Percentiles rank a stretch among this genome's conserved stretches.
Conservation (phyloP, 768 basidiomycete species). For the Psilocybe sp. region DNA sequence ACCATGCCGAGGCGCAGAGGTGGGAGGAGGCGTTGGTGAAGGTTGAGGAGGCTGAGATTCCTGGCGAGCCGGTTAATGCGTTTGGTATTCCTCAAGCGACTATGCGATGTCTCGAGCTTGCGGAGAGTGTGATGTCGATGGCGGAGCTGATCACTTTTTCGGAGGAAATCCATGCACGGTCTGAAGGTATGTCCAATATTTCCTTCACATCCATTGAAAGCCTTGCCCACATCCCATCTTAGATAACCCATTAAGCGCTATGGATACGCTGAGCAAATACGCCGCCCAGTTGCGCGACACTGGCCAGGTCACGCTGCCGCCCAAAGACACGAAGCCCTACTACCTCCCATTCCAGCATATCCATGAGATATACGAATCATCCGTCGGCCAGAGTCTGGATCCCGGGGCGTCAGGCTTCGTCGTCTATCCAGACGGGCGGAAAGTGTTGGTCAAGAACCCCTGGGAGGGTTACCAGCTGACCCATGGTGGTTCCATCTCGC, state of each 20-base stretch:
- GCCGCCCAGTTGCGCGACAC: constrained; percentile 35
- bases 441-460: constrained; percentile 34
- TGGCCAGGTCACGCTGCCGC: constrained; percentile 8
- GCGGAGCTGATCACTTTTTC: constrained; percentile 71
- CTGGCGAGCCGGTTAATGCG: constrained; percentile 81
- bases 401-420: background rate
- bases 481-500: constrained; percentile 36
- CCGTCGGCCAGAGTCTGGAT: too few relatives aligned
- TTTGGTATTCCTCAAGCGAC: constrained; percentile 89
- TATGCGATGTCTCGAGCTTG: constrained; percentile 86
- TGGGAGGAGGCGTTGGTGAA: constrained; percentile 66
- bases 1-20: constrained; percentile 43
- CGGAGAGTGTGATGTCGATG: constrained; percentile 82
- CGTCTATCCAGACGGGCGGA: background rate
- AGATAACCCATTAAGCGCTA: constrained; percentile 12
- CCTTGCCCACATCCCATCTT: constrained; percentile 5
- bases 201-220: background rate
- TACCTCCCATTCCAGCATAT: constrained; percentile 13
- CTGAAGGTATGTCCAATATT: constrained; percentile 53
- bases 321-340: constrained; percentile 13
- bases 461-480: constrained; percentile 22
- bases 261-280: constrained; percentile 41
- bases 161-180: constrained; percentile 51
- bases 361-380: background rate
- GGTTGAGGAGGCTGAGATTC: constrained; percentile 64